Evolutionary conservation across 2,329 filamentous ascomycete genomes (phyloP).

Genomic region (Sporothrix luriei): DNA sequence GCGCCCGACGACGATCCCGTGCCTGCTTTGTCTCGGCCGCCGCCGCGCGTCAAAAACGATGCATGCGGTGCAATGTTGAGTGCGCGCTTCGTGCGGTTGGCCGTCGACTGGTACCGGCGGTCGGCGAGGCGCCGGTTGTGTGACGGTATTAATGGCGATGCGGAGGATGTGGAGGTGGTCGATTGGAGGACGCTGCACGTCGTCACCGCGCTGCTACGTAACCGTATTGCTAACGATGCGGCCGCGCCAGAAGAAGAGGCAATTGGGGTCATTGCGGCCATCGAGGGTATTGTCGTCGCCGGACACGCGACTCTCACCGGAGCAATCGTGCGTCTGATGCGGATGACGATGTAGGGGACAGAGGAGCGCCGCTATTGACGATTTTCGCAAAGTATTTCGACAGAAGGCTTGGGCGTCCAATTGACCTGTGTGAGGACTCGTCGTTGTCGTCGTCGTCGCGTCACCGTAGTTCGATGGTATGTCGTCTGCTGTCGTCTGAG

Average conservation of each 20-base stretch:
- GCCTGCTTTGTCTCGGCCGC: conserved; percentile 6
- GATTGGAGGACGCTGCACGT: not conserved
- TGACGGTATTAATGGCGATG: conserved; percentile 22
- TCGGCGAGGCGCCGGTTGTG: not conserved
- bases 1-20: conserved; percentile 23
- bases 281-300: conserved; percentile 6
- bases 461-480: not conserved
- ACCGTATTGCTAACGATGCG: not conserved
- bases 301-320: conserved; percentile 32
- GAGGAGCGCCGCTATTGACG: not conserved
- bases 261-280: too few species aligned
- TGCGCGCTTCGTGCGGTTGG: conserved; percentile 57
- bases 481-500: conserved; percentile 10
- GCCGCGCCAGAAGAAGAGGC: not conserved
- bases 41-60: conserved; percentile 52
- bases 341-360: not conserved
- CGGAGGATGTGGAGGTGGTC: not conserved
- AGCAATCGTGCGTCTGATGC: conserved; percentile 33
- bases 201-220: not conserved
- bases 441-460: not conserved
- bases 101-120: conserved; percentile 53
- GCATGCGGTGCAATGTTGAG: conserved; percentile 64
- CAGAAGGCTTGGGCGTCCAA: not conserved
- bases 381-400: not conserved
- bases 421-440: not conserved